Evolutionary conservation across 192 early-diverging fungal genomes (phyloP).

Genomic region (Powellomyces hirtus): DNA sequence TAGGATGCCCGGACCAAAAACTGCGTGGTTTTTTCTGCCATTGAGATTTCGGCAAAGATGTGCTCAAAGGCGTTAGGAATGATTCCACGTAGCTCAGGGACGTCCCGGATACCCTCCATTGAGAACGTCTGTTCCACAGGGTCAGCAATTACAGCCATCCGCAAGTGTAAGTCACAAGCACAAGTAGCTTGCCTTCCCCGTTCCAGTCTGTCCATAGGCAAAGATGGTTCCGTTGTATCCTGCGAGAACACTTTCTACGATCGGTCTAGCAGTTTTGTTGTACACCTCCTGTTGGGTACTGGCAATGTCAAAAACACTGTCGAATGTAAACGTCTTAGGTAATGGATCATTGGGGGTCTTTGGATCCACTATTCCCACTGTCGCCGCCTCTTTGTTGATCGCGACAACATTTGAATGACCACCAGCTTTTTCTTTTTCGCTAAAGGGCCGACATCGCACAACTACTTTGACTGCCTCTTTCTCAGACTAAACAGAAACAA

Average conservation of each 20-base stretch:
- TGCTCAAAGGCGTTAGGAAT: conserved; percentile 63
- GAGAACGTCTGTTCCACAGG: conserved; percentile 65
- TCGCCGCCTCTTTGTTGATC: conserved; percentile 36
- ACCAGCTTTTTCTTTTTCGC: conserved; percentile 47
- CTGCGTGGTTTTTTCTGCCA: conserved; percentile 44
- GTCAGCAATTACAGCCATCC: conserved; percentile 2
- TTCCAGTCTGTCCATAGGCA: conserved; percentile 48
- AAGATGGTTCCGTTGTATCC: conserved; percentile 69
- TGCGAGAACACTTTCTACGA: conserved; percentile 56
- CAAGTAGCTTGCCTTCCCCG: not conserved
- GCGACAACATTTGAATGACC: conserved; percentile 50
- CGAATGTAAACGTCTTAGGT: conserved; percentile 60
- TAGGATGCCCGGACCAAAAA: conserved; percentile 69
- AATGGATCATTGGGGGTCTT: conserved; percentile 41
- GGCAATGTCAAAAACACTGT: conserved; percentile 56
- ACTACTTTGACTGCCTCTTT: conserved; percentile 40
- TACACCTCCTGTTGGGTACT: conserved; percentile 60
- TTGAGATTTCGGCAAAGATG: conserved; percentile 61
- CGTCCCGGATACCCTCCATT: conserved; percentile 57
- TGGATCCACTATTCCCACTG: conserved; percentile 45
- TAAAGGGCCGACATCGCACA: conserved; percentile 61
- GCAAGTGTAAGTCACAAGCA: not conserved
- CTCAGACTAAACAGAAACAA: not conserved
- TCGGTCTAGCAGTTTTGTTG: conserved; percentile 53
- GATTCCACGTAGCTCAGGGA: conserved; percentile 56